These are phyloP conservation scores for Cytospora piceae DNA, from an alignment of 2,329 filamentous ascomycete species.

Conservation along the genomic window DNA sequence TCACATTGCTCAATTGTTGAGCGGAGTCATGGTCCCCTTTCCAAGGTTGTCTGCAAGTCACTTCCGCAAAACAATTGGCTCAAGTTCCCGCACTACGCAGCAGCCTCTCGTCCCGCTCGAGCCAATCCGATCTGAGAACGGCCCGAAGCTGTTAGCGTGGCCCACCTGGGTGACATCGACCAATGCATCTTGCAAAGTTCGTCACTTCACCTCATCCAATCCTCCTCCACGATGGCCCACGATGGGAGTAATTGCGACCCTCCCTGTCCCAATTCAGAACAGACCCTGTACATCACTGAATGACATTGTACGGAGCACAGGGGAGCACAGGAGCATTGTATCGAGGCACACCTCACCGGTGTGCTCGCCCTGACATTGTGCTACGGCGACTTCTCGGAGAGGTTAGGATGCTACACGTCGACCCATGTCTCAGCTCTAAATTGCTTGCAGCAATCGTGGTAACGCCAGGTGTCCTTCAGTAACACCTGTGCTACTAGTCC, in stretches of 20 bases:
- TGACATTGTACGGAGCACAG: slow-evolving; percentile 3
- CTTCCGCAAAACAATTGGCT: slow-evolving; percentile 23
- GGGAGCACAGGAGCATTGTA: neutral
- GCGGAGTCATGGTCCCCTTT: slow-evolving; percentile 16
- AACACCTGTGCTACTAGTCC: slow-evolving; percentile 22
- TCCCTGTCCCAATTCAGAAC: slow-evolving; percentile 16
- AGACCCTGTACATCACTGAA: slow-evolving; percentile 19
- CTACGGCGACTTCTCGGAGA: neutral
- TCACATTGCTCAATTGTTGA: neutral
- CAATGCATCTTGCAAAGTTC: slow-evolving; percentile 24
- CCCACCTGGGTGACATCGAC: slow-evolving; percentile 24
- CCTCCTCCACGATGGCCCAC: slow-evolving; percentile 16
- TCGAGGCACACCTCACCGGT: slow-evolving; percentile 22
- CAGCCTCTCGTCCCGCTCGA: slow-evolving; percentile 23
- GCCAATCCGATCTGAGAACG: slow-evolving; percentile 28
- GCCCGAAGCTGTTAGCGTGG: slow-evolving; percentile 23
- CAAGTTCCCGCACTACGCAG: slow-evolving; percentile 18
- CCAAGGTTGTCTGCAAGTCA: slow-evolving; percentile 22
- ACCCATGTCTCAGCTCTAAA: slow-evolving; percentile 24
- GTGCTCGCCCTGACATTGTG: slow-evolving; percentile 18
- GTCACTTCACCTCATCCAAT: slow-evolving; percentile 27
- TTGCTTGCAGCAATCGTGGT: slow-evolving; percentile 27
- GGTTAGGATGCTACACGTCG: slow-evolving; percentile 12
- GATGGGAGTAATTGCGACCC: slow-evolving; percentile 16
- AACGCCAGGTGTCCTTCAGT: slow-evolving; percentile 20